A percentile compares a stretch with the other conserved stretches of the same genome.
These are phyloP conservation scores for Anaeromyces robustus DNA, from an alignment of 192 early-diverging fungal species.

Conservation along the genomic window DNA sequence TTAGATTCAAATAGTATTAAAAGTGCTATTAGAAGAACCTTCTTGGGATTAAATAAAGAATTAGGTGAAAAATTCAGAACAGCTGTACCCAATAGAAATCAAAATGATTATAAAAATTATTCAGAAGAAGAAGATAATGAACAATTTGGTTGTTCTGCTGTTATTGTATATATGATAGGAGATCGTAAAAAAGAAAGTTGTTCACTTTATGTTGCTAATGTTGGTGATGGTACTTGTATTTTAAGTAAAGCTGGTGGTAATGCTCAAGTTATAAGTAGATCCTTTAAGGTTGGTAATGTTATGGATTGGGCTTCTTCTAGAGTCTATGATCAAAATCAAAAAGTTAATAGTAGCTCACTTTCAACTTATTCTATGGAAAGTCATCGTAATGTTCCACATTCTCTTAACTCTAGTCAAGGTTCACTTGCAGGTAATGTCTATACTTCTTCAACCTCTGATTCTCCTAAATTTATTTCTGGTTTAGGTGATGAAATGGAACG, in stretches of 20 bases:
- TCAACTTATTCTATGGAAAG: background rate
- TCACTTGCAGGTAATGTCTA: conserved; percentile 2
- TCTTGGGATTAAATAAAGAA: conserved; percentile 67
- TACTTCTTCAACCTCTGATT: conserved; percentile 54
- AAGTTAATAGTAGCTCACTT: background rate
- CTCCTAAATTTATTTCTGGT: conserved; percentile 23
- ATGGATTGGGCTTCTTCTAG: background rate
- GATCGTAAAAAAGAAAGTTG: conserved; percentile 7
- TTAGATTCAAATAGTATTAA: conserved; percentile 31
- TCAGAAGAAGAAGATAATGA: conserved; percentile 18
- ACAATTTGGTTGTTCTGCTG: conserved; percentile 57
- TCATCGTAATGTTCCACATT: background rate
- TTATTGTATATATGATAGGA: conserved; percentile 63
- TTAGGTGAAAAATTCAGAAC: conserved; percentile 24
- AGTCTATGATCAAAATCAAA: background rate
- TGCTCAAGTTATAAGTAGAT: conserved; percentile 32
- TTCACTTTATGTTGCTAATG: conserved; percentile 69
- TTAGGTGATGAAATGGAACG: conserved; percentile 33
- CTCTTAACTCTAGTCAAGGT: background rate
- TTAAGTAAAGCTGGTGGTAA: conserved; percentile 54
- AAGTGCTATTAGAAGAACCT: conserved; percentile 63
- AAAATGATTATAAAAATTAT: conserved; percentile 4
- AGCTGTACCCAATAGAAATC: background rate
- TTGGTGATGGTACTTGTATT: conserved; percentile 69
- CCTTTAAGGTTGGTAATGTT: background rate